These are phyloP conservation scores for Biscogniauxia marginata DNA, from an alignment of 2,329 filamentous ascomycete genomes.

Conservation along the genomic window DNA sequence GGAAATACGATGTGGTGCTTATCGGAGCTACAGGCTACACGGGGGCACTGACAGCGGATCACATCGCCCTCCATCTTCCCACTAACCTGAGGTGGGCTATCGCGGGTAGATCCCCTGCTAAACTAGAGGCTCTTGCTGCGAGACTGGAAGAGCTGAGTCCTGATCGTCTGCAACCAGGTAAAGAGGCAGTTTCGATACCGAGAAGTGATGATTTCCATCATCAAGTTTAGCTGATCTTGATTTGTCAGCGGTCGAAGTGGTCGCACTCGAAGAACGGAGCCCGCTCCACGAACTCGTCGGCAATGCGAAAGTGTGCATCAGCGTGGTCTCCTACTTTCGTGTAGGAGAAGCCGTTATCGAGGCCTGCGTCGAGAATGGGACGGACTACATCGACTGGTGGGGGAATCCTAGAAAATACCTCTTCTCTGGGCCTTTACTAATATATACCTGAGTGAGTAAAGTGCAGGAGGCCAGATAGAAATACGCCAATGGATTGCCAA, in stretches of 20 bases:
- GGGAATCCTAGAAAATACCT: neutral
- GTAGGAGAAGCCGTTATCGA: conserved; percentile 19
- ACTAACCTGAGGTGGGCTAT: conserved; percentile 3
- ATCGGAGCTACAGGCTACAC: neutral
- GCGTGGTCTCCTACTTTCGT: conserved; percentile 20
- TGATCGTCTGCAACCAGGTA: conserved; percentile 18
- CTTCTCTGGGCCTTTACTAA: neutral
- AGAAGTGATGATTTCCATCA: neutral
- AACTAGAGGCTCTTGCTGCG: conserved; percentile 5
- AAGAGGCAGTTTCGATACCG: neutral
- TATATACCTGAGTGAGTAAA: neutral
- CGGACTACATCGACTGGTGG: conserved; percentile 25
- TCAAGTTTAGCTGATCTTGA: conserved; percentile 1
- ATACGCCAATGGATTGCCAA: conserved; percentile 14
- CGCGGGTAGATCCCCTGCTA: neutral
- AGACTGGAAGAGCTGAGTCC: conserved; percentile 6
- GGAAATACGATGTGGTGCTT: conserved; percentile 2
- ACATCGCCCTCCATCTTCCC: conserved; percentile 1
- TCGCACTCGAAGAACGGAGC: conserved; percentile 10
- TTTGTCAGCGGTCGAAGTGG: conserved; percentile 13
- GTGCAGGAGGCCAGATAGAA: conserved; percentile 8
- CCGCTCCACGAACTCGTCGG: conserved; percentile 12
- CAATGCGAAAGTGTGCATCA: conserved; percentile 21
- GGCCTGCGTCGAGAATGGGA: conserved; percentile 21
- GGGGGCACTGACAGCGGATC: neutral